phyloP scores from a whole-genome alignment of 2,329 filamentous ascomycete species.

The Arthrobotrys entomopaga region DNA sequence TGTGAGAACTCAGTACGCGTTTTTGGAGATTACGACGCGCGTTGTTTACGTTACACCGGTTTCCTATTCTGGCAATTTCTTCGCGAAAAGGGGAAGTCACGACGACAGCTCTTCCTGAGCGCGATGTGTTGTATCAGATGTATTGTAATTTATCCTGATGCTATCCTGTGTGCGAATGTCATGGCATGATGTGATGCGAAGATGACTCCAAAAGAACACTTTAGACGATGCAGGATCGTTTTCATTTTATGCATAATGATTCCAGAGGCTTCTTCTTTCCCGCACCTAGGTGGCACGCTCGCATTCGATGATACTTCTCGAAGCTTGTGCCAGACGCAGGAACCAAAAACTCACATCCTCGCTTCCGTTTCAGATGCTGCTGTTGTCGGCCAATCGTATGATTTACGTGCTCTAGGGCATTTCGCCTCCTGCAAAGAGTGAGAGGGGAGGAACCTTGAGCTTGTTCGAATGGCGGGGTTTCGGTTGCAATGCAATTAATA shows the following conservation, averaged over 20 bases:
- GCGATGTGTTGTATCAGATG: slow-evolving; percentile 30
- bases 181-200: no score
- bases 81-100: slow-evolving; percentile 24
- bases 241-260: slow-evolving; percentile 1
- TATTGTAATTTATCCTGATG: no score
- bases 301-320: not conserved
- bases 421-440: not conserved
- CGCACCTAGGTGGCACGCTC: no score
- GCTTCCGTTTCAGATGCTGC: slow-evolving; percentile 46
- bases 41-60: slow-evolving; percentile 51
- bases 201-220: no score
- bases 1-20: slow-evolving; percentile 29
- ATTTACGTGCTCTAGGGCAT: not conserved
- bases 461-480: no score
- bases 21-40: slow-evolving; percentile 21
- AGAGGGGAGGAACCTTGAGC: not conserved
- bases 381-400: not conserved
- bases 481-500: no score
- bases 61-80: slow-evolving; percentile 43
- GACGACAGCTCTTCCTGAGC: slow-evolving; percentile 7
- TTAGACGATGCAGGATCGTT: not conserved
- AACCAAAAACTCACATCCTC: slow-evolving; percentile 37
- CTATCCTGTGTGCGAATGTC: no score
- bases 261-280: not conserved
- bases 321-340: slow-evolving; percentile 48